Percentiles rank a stretch among this genome's conserved stretches.
phyloP scores from a whole-genome alignment of 176 grass and related monocot species.

The Otatea glauca region DNA sequence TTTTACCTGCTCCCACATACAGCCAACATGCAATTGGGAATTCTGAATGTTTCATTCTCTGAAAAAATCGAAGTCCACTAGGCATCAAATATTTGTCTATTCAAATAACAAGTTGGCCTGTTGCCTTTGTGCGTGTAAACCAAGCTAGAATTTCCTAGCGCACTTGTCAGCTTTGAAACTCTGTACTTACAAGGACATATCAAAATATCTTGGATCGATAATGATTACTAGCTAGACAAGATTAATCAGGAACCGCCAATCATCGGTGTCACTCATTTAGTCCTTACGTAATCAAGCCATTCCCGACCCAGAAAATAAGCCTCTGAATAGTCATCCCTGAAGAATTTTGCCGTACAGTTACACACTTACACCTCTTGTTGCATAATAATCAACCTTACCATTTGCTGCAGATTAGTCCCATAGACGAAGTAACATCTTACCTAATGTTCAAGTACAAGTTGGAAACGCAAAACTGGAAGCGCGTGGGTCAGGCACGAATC shows the following conservation, averaged over 20 bases:
- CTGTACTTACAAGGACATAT: slow-evolving; percentile 35
- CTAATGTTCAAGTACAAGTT: slow-evolving; percentile 16
- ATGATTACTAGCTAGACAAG: slow-evolving; percentile 21
- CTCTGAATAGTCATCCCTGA: slow-evolving; percentile 1
- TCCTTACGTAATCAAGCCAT: background rate
- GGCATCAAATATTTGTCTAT: background rate
- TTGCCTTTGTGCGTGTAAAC: slow-evolving; percentile 17
- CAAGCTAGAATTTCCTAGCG: slow-evolving; percentile 12
- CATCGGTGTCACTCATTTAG: slow-evolving; percentile 7
- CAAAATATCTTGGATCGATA: slow-evolving; percentile 33
- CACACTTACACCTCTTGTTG: background rate
- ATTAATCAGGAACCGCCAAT: slow-evolving; percentile 42
- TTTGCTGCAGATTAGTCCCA: background rate
- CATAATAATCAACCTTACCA: background rate
- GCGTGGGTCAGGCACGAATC: background rate
- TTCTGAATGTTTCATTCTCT: slow-evolving; percentile 13
- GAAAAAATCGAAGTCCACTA: slow-evolving; percentile 20
- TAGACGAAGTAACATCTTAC: slow-evolving; percentile 2
- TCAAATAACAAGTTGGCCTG: slow-evolving; percentile 25
- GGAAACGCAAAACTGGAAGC: background rate
- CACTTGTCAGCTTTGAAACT: background rate
- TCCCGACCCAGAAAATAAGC: background rate
- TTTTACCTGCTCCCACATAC: slow-evolving; percentile 42
- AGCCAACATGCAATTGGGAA: background rate
- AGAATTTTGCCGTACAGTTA: background rate